phyloP scores from a whole-genome alignment of 805 yeast genomes.

The Candida ovalis region DNA sequence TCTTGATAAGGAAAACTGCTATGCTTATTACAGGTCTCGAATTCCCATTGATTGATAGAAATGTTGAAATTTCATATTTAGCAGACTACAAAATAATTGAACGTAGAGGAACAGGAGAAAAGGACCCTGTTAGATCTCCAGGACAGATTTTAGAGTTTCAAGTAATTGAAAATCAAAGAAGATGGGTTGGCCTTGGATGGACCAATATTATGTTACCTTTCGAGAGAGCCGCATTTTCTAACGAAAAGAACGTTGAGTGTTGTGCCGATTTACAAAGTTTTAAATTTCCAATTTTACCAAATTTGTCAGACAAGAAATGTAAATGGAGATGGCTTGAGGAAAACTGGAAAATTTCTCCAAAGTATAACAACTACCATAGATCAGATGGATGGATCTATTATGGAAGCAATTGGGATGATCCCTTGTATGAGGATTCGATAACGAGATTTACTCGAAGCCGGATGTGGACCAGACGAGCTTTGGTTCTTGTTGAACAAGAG shows the following conservation, averaged over 20 bases:
- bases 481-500: constrained; percentile 12
- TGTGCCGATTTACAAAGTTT: constrained; percentile 34
- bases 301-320: constrained; percentile 34
- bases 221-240: constrained; percentile 49
- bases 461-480: constrained; percentile 47
- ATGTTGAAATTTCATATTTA: constrained; percentile 9
- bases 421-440: constrained; percentile 40
- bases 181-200: constrained; percentile 66
- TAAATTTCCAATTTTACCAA: constrained; percentile 38
- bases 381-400: constrained; percentile 53
- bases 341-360: constrained; percentile 45
- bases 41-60: constrained; percentile 17
- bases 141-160: constrained; percentile 48
- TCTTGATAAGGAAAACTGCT: constrained; percentile 36
- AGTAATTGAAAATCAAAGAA: constrained; percentile 52
- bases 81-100: constrained; percentile 9
- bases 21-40: constrained; percentile 40
- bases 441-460: constrained; percentile 49
- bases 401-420: constrained; percentile 48
- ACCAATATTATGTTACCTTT: constrained; percentile 44
- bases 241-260: constrained; percentile 32
- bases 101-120: constrained; percentile 3
- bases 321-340: constrained; percentile 59
- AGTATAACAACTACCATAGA: constrained; percentile 34
- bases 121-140: constrained; percentile 5